Percentiles rank a stretch among this genome's conserved stretches.
Evolutionary conservation across 2,329 filamentous ascomycete genomes (phyloP).

Genomic region (Penicillium sp.): DNA sequence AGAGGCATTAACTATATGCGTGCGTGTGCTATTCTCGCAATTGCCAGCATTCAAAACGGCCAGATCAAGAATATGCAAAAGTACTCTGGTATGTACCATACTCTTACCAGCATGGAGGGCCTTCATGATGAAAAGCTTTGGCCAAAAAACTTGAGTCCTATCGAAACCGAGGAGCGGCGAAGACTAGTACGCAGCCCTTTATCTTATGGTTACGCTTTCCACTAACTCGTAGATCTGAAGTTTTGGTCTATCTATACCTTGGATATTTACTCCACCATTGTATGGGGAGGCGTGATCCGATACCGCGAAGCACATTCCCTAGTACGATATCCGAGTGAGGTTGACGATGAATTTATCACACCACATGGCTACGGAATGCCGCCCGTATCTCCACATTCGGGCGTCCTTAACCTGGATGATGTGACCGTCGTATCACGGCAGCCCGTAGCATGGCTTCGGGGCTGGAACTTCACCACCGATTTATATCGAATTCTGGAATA

Average conservation of each 20-base stretch:
- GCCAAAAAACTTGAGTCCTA: conserved; percentile 45
- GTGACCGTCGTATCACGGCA: conserved; percentile 11
- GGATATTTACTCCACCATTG: conserved; percentile 54
- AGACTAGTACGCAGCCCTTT: conserved; percentile 40
- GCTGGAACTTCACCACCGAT: conserved; percentile 59
- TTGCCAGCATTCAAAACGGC: conserved; percentile 54
- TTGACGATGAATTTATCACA: conserved; percentile 48
- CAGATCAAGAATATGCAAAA: conserved; percentile 51
- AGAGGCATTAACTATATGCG: conserved; percentile 42
- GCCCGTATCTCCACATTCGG: conserved; percentile 18
- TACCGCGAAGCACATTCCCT: conserved; percentile 48
- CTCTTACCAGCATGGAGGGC: conserved; percentile 48
- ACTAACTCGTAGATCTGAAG: conserved; percentile 25
- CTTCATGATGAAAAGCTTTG: conserved; percentile 56
- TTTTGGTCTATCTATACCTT: conserved; percentile 60
- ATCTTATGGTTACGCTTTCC: not conserved
- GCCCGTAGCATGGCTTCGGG: conserved; percentile 49
- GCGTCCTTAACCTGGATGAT: conserved; percentile 7
- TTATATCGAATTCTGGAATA: conserved; percentile 58
- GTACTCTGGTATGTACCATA: conserved; percentile 52
- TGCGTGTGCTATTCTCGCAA: conserved; percentile 49
- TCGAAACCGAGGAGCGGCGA: conserved; percentile 51
- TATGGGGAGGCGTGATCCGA: conserved; percentile 51
- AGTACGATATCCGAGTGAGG: conserved; percentile 50
- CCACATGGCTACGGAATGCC: conserved; percentile 26